Evolutionary conservation across 73 alveolate species (phyloP), one percentile per base, ranked within the genome.

Genomic region (Stentor roeselii): DNA sequence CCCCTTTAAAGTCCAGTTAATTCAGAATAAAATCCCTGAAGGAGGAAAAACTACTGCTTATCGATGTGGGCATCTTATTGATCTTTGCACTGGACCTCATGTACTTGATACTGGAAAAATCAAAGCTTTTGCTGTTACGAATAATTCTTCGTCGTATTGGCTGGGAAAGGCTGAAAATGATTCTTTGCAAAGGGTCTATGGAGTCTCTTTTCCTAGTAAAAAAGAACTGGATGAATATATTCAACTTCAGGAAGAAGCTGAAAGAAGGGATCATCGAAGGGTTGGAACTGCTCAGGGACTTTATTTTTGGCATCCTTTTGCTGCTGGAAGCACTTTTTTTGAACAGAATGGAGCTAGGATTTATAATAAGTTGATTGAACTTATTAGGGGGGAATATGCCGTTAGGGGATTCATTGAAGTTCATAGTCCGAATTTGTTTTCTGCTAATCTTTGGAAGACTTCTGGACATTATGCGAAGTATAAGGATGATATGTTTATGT

Each of bases 21-120:
- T 98, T 84, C 86, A 97, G 38, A 91, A 88, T 86, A 98, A 98
- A 94, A 94, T 98, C 59, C 97, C 99, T 42, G 99, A 98, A 2
- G 97, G 92, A 59, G 98, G 97, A 3, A 78, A 87, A 85, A 95
- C 99, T 74, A 96, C 99, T 78, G 99, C 99, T 75, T 98, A 98
- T 88, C 92, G 95, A 82, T 97, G 99, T 82, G 99, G 99, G 0
- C 94, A 89, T 60, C 88, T 98, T 85, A 97, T 98, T 76, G 99
- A 98, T 90, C 90, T 98, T 60, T 98, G 99, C 85, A 95, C 98
- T 21, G 99, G 99, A 27, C 99, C 99, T 30, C 99, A 98, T 86
- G 60, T 98, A 30, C 99, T 99, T 39, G 85, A 92, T 89, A 97
- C 99, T 60, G 92, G 95, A 82, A 88, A 90, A 87, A 98, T 97